Evolutionary conservation across 768 basidiomycete genomes (phyloP).

Genomic region (Mycena sanguinolenta): DNA sequence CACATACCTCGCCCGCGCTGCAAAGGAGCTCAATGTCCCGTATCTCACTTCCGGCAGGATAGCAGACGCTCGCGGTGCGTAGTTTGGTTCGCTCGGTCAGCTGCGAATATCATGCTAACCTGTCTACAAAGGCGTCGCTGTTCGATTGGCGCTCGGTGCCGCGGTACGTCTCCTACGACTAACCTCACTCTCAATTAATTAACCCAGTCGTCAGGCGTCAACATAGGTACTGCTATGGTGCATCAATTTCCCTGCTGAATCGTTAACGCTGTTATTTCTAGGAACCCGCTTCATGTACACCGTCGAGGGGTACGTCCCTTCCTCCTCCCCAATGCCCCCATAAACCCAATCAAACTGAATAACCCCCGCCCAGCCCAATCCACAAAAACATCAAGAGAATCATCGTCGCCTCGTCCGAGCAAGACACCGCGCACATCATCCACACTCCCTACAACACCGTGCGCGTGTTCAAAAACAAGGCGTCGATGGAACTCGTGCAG

Average conservation of each 20-base stretch:
- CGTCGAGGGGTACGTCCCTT: slow-evolving; percentile 74
- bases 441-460: slow-evolving; percentile 87
- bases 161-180: slow-evolving; percentile 60
- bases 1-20: slow-evolving; percentile 84
- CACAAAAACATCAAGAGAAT: slow-evolving; percentile 92
- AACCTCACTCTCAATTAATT: background rate
- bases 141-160: slow-evolving; percentile 86
- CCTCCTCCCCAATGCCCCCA: no score
- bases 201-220: slow-evolving; percentile 71
- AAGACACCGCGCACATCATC: slow-evolving; percentile 91
- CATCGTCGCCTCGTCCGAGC: slow-evolving; percentile 87
- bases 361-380: slow-evolving; percentile 67
- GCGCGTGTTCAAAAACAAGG: slow-evolving; percentile 89
- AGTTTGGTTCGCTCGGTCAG: no score
- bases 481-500: slow-evolving; percentile 86
- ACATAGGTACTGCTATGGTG: slow-evolving; percentile 69
- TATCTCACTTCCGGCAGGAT: slow-evolving; percentile 94
- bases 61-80: slow-evolving; percentile 77
- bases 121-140: slow-evolving; percentile 64
- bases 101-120: no score
- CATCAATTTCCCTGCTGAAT: slow-evolving; percentile 34
- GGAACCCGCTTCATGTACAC: slow-evolving; percentile 95
- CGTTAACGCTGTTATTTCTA: slow-evolving; percentile 38
- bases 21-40: slow-evolving; percentile 84
- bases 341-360: no score